Conservation (phyloP, 1,284 basidiomycete genomes). For the Xerocomus nothofagi region DNA sequence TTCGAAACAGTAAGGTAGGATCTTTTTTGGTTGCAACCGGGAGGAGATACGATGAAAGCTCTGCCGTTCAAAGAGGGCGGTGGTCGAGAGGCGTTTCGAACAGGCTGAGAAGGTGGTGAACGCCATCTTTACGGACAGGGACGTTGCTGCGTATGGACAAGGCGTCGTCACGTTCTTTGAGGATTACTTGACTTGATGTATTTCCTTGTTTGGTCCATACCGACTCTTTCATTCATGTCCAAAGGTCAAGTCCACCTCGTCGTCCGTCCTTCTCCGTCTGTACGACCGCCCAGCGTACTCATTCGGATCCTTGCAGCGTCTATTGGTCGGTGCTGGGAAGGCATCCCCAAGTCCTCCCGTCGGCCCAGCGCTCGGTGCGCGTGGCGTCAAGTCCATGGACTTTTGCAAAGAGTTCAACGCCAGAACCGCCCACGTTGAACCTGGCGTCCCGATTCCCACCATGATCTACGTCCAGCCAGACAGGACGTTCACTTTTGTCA, state of each 20-base stretch:
- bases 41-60: slow-evolving; percentile 24
- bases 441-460: slow-evolving; percentile 88
- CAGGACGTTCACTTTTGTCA: slow-evolving; percentile 91
- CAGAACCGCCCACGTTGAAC: slow-evolving; percentile 84
- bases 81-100: slow-evolving; percentile 34
- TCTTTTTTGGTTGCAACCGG: slow-evolving; percentile 7
- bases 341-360: slow-evolving; percentile 96
- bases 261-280: slow-evolving; percentile 26
- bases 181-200: slow-evolving; percentile 26
- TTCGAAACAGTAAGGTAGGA: slow-evolving; percentile 45
- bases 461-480: slow-evolving; percentile 93
- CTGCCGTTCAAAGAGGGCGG: slow-evolving; percentile 36
- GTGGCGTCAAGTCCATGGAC: slow-evolving; percentile 99
- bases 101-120: slow-evolving; percentile 42
- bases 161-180: slow-evolving; percentile 44
- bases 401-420: slow-evolving; percentile 99
- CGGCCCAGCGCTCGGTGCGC: slow-evolving; percentile 95
- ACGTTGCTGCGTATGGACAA: slow-evolving; percentile 43
- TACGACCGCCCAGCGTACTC: slow-evolving; percentile 6
- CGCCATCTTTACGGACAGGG: slow-evolving; percentile 41
- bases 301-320: slow-evolving; percentile 47
- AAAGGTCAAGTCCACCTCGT: slow-evolving; percentile 37
- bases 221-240: too few relatives aligned
- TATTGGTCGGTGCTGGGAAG: slow-evolving; percentile 91
- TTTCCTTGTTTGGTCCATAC: slow-evolving; percentile 27